Percentiles rank a stretch among this genome's conserved stretches.
Evolutionary conservation across 1,139 yeast genomes (phyloP).

Genomic region (Yamadazyma diospyri): DNA sequence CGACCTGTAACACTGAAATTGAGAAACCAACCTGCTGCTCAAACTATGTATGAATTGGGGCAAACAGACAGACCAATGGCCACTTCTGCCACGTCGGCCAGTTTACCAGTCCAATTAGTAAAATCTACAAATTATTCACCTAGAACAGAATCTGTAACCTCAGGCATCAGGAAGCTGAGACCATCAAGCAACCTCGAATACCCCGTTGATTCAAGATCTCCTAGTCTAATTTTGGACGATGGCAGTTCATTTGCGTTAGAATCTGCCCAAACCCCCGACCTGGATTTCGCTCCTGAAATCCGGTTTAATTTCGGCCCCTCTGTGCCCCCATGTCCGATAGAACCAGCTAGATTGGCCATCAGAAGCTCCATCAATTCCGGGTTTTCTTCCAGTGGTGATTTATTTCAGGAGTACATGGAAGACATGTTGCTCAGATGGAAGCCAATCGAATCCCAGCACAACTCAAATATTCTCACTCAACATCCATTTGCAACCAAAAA

Average conservation of each 20-base stretch:
- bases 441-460: slow-evolving; percentile 45
- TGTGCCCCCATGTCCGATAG: slow-evolving; percentile 3
- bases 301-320: not conserved
- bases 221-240: not conserved
- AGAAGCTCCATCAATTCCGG: slow-evolving; percentile 6
- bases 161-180: not conserved
- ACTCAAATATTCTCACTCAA: slow-evolving; percentile 31
- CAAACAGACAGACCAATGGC: not conserved
- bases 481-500: slow-evolving; percentile 37
- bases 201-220: slow-evolving; percentile 3
- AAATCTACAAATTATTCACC: no score
- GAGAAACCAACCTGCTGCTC: no score
- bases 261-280: slow-evolving; percentile 8
- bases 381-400: slow-evolving; percentile 4
- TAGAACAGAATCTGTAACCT: no score
- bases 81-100: not conserved
- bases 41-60: not conserved
- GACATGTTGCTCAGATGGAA: slow-evolving; percentile 51
- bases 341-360: slow-evolving; percentile 1
- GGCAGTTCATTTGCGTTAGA: slow-evolving; percentile 8
- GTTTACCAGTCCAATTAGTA: no score
- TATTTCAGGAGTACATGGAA: slow-evolving; percentile 37
- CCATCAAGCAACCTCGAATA: not conserved
- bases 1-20: no score
- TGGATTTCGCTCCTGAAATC: slow-evolving; percentile 5